These are phyloP conservation scores for Labyrinthula sp. DNA, from an alignment of 352 stramenopile genomes.

Conservation along the genomic window DNA sequence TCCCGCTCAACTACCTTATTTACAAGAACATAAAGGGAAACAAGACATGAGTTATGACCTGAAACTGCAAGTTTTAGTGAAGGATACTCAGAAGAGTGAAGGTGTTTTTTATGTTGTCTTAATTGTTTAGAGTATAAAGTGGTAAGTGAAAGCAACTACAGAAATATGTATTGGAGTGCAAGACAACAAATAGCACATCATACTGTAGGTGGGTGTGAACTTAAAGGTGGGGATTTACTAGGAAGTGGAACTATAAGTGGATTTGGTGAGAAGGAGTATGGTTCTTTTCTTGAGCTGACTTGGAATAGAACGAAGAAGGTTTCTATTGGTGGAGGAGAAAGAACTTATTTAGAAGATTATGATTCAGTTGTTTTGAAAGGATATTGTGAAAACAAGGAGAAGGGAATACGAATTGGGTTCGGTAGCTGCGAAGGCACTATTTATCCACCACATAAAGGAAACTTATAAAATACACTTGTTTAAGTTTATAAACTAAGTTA, in stretches of 20 bases:
- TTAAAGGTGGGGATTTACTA: constrained; percentile 75
- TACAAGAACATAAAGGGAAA: constrained; percentile 65
- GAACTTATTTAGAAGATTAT: constrained; percentile 82
- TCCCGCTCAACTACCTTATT: constrained; percentile 70
- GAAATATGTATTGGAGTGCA: constrained; percentile 88
- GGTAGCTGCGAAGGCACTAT: constrained; percentile 67
- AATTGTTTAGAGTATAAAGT: constrained; percentile 29
- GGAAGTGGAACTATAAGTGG: constrained; percentile 80
- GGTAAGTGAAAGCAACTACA: constrained; percentile 76
- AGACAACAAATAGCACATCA: constrained; percentile 88
- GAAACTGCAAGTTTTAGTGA: constrained; percentile 42
- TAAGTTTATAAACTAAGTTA: too few species aligned
- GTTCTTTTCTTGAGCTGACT: constrained; percentile 82
- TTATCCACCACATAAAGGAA: too few species aligned
- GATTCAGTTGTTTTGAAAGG: constrained; percentile 72
- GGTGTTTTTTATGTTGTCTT: too few species aligned
- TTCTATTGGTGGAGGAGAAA: constrained; percentile 45
- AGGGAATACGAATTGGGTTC: constrained; percentile 78
- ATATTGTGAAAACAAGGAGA: constrained; percentile 63
- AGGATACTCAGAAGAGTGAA: constrained; percentile 29
- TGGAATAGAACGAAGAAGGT: constrained; percentile 65
- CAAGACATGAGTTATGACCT: constrained; percentile 72
- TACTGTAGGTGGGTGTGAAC: constrained; percentile 82
- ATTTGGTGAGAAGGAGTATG: constrained; percentile 54
- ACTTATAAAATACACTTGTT: too few species aligned